Evolutionary conservation across 2,329 filamentous ascomycete genomes (phyloP).

Genomic region (Colletotrichum salicis): DNA sequence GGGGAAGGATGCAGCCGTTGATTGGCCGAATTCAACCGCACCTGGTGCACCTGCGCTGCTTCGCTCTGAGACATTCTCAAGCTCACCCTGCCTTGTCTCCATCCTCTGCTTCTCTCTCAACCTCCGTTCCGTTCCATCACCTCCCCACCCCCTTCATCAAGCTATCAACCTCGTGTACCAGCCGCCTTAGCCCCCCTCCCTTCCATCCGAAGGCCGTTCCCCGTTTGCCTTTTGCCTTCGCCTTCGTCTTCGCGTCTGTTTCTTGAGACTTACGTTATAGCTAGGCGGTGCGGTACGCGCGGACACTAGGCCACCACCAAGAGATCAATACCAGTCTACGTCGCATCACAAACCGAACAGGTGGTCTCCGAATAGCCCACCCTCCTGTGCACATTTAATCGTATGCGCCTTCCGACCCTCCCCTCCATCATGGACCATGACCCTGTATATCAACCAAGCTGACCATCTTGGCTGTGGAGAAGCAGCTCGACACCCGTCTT

Average conservation of each 20-base stretch:
- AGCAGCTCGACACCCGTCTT: conserved; percentile 2
- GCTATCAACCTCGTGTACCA: conserved; percentile 20
- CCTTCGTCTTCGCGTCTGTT: neutral
- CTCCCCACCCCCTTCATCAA: conserved; percentile 6
- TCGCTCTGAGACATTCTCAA: conserved; percentile 29
- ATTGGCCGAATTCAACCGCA: conserved; percentile 27
- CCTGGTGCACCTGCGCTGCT: conserved; percentile 9
- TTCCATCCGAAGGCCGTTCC: neutral
- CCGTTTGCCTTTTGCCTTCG: neutral
- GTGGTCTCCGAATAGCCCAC: conserved; percentile 19
- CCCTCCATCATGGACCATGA: neutral
- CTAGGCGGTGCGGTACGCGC: conserved; percentile 34
- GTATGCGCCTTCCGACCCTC: conserved; percentile 13
- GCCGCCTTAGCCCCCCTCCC: conserved; percentile 12
- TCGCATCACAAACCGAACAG: conserved; percentile 28
- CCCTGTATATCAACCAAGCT: conserved; percentile 26
- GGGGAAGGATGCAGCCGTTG: conserved; percentile 3
- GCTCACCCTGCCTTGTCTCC: conserved; percentile 14
- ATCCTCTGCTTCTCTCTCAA: neutral
- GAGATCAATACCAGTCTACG: neutral
- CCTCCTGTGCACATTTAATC: neutral
- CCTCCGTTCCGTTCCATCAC: conserved; percentile 2
- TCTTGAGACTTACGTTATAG: conserved; percentile 14
- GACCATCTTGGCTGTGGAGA: conserved; percentile 12
- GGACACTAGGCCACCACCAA: conserved; percentile 26